Evolutionary conservation across 768 basidiomycete genomes (phyloP), one percentile per base, ranked within the genome.

Genomic region (Boletellus sp.): DNA sequence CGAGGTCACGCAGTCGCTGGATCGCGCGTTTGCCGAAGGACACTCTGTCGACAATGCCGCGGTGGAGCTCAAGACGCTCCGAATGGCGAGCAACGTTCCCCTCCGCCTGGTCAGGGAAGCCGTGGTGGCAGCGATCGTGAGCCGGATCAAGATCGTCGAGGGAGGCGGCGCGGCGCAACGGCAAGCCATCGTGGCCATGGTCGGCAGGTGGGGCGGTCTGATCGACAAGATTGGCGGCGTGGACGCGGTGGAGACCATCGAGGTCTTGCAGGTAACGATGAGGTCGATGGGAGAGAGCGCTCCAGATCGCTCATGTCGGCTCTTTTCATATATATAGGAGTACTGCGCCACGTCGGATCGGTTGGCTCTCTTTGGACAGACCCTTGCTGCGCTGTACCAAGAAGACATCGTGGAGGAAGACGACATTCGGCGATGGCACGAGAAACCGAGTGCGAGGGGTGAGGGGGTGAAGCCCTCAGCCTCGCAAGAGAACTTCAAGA

Each of bases 81-180:
- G 94, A 42, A 95, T 98, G 91, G 92, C 93, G 32, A 90, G 87
- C 61, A 98, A 97, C 60, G 95, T 97, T 23, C 80, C 90, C 11
- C 77, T 96, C 17, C 79, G 78, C n/a, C 77, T 83, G 44, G 94
- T 96, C 15, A 78, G 89, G 45, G 87, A 94, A 67, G 88, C 87
- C 15, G 90, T 97, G n/a, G 76, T 97, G 33, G 78, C 78, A n/a
- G 88, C 83, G 34, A 77, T 98, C 50, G 83, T 95, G 48, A 81
- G 83, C 51, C 78, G 79, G 51, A 84, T 94, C 40, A 73, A 72
- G 42, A 69, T 91, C 36, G 74, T 83, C 1, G 78, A 79, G 3
- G 79, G 75, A 3, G 80, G 79, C 28, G 73, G 77, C 1, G 67
- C 65, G 3, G 74, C 74, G 17, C 86, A 91, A 66, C 79, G 86